These are phyloP conservation scores for Plectosphaerella sp. DNA, from an alignment of 2,329 filamentous ascomycete genomes.

Conservation along the genomic window DNA sequence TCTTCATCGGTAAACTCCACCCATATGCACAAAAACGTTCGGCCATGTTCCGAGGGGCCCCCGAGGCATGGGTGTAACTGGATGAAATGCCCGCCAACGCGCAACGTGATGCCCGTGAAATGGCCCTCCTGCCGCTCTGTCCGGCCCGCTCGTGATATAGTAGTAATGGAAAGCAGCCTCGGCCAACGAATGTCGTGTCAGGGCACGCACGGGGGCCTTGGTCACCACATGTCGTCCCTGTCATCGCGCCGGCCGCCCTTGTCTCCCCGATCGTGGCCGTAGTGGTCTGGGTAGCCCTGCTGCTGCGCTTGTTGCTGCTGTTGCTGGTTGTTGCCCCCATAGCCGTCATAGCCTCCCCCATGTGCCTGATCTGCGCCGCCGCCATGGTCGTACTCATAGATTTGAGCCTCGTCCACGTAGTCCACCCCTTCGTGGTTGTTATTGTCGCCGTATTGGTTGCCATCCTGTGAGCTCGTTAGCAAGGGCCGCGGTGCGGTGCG, in stretches of 20 bases:
- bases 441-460: slow-evolving; percentile 41
- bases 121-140: neutral
- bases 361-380: slow-evolving; percentile 22
- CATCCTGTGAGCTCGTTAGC: slow-evolving; percentile 26
- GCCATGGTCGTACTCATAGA: slow-evolving; percentile 48
- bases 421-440: slow-evolving; percentile 38
- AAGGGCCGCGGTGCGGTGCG: too few relatives aligned
- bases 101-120: neutral
- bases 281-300: neutral
- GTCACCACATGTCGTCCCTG: neutral
- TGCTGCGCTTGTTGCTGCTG: neutral
- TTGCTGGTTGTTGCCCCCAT: neutral
- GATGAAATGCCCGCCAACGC: neutral
- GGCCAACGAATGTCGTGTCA: neutral
- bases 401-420: slow-evolving; percentile 48
- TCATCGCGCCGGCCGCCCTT: neutral
- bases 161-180: too few relatives aligned
- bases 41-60: too few relatives aligned
- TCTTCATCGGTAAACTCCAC: too few relatives aligned
- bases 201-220: neutral
- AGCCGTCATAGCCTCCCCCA: neutral
- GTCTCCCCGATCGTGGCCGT: neutral
- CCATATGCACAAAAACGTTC: too few relatives aligned
- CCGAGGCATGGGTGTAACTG: too few relatives aligned
- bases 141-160: too few relatives aligned